These are phyloP conservation scores for Graphium sp. DNA, from an alignment of 2,329 filamentous ascomycete genomes.

Conservation along the genomic window DNA sequence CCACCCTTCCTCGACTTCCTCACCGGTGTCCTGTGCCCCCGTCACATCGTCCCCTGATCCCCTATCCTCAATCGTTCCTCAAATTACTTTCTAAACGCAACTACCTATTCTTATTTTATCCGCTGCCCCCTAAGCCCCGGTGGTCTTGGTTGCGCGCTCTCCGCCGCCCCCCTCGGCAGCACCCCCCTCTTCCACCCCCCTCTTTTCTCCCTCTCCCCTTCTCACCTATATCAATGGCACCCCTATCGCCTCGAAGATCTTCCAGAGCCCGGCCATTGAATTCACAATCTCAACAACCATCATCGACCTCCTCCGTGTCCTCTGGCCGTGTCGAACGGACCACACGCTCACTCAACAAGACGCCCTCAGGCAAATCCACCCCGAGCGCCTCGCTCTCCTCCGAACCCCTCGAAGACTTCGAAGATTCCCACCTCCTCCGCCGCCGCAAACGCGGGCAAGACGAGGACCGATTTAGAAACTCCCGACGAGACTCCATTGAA, in stretches of 20 bases:
- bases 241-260: slow-evolving; percentile 64
- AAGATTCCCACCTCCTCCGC: slow-evolving; percentile 55
- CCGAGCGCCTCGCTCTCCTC: slow-evolving; percentile 59
- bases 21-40: slow-evolving; percentile 13
- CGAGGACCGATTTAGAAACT: slow-evolving; percentile 33
- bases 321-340: slow-evolving; percentile 61
- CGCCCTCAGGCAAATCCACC: slow-evolving; percentile 59
- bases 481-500: slow-evolving; percentile 23
- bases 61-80: no score
- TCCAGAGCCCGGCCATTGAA: slow-evolving; percentile 75
- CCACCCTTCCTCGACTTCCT: slow-evolving; percentile 12
- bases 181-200: no score
- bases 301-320: slow-evolving; percentile 62
- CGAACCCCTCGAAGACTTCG: slow-evolving; percentile 47
- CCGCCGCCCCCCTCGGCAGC: no score
- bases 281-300: slow-evolving; percentile 60
- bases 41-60: background rate
- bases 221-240: slow-evolving; percentile 32
- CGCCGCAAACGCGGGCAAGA: slow-evolving; percentile 62
- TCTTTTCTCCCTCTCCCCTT: slow-evolving; percentile 13
- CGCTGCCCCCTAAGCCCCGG: no score
- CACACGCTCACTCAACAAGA: slow-evolving; percentile 56
- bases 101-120: no score
- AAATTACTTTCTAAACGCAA: no score
- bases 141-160: no score